Conservation (phyloP, 1,284 basidiomycete genomes). For the Ceratobasidium sp. region DNA sequence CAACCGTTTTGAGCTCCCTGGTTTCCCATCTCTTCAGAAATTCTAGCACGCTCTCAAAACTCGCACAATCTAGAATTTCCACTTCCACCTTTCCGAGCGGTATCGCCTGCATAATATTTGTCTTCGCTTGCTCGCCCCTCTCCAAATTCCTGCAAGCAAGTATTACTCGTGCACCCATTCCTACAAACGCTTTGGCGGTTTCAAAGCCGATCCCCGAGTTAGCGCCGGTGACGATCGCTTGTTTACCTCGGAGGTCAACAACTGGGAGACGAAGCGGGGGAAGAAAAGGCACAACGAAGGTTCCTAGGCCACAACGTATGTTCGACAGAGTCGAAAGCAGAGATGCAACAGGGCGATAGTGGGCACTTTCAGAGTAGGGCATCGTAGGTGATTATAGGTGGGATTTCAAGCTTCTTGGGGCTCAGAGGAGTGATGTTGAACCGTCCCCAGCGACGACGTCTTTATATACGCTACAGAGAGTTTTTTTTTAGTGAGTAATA, state of each 20-base stretch:
- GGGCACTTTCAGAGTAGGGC: slow-evolving; percentile 42
- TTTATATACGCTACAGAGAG: slow-evolving; percentile 13
- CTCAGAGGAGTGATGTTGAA: background rate
- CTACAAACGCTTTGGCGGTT: slow-evolving; percentile 60
- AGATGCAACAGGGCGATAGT: slow-evolving; percentile 17
- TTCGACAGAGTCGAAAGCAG: slow-evolving; percentile 28
- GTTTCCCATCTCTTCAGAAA: slow-evolving; percentile 44
- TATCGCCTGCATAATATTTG: slow-evolving; percentile 57
- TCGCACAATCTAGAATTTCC: slow-evolving; percentile 47
- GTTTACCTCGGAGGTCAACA: slow-evolving; percentile 42
- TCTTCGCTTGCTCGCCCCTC: slow-evolving; percentile 61
- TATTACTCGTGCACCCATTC: slow-evolving; percentile 61
- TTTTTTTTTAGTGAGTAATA: background rate
- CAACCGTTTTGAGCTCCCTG: slow-evolving; percentile 25
- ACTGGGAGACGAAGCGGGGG: slow-evolving; percentile 22
- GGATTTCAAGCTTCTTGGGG: background rate
- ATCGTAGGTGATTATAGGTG: background rate
- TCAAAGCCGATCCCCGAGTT: slow-evolving; percentile 63
- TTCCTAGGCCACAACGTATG: slow-evolving; percentile 30
- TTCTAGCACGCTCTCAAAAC: slow-evolving; percentile 43
- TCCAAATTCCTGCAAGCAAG: slow-evolving; percentile 62
- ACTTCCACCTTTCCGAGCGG: slow-evolving; percentile 34
- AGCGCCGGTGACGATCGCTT: slow-evolving; percentile 63
- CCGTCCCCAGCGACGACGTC: background rate
- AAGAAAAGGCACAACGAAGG: slow-evolving; percentile 34